A percentile compares a stretch with the other conserved stretches of the same genome.
phyloP scores from a whole-genome alignment of 495 filamentous ascomycete genomes.

The Penicillium antarcticum region DNA sequence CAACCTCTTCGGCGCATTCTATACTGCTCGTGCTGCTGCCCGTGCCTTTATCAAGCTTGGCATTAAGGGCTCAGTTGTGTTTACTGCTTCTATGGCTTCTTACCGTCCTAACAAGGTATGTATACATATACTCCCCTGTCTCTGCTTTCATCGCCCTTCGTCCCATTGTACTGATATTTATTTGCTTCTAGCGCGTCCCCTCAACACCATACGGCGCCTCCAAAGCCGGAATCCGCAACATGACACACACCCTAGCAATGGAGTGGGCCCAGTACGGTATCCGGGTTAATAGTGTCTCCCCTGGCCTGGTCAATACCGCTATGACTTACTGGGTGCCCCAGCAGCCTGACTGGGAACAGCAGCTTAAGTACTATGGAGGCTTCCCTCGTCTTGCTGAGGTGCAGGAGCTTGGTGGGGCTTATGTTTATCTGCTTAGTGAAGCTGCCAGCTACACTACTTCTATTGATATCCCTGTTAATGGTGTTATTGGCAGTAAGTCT shows the following conservation, averaged over 20 bases:
- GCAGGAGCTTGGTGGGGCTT: conserved; percentile 40
- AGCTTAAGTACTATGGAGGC: conserved; percentile 46
- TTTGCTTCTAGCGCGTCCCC: conserved; percentile 27
- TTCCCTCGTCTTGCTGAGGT: conserved; percentile 36
- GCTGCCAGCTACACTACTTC: conserved; percentile 40
- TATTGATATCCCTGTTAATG: conserved; percentile 39
- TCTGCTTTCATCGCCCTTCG: not conserved
- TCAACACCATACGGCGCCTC: conserved; percentile 32
- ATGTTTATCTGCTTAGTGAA: conserved; percentile 41
- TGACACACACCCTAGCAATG: conserved; percentile 44
- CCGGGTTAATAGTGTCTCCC: conserved; percentile 39
- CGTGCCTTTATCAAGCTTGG: conserved; percentile 40
- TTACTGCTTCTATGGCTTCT: conserved; percentile 45
- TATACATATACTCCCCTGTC: not conserved
- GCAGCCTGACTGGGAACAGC: conserved; percentile 38
- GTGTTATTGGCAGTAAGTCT: conserved; percentile 30
- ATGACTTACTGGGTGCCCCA: conserved; percentile 40
- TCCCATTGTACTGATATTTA: not conserved
- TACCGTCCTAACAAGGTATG: conserved; percentile 44
- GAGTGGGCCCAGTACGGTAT: conserved; percentile 48
- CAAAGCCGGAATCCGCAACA: conserved; percentile 29
- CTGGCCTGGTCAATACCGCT: conserved; percentile 36
- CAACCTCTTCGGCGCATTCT: conserved; percentile 43
- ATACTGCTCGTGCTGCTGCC: conserved; percentile 31
- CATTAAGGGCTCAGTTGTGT: conserved; percentile 43